These are phyloP conservation scores for Picea engelmannii DNA, from an alignment of 83 land plant genomes.

Conservation along the genomic window DNA sequence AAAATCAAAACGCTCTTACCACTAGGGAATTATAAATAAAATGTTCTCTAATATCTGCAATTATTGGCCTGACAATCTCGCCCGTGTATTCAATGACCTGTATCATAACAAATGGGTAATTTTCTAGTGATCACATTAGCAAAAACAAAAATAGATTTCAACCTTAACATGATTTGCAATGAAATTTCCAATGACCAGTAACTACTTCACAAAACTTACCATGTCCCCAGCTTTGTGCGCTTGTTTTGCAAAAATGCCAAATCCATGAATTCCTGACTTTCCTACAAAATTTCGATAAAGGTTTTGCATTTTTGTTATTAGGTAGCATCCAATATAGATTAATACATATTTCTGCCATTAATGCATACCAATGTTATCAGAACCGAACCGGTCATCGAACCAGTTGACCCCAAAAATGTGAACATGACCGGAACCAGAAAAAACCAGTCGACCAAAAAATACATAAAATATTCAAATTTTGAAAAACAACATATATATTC, in stretches of 20 bases:
- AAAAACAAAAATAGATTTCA: neutral
- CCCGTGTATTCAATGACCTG: slow-evolving; percentile 97
- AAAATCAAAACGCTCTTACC: slow-evolving; percentile 44
- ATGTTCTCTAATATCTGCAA: slow-evolving; percentile 90
- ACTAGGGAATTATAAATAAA: slow-evolving; percentile 91
- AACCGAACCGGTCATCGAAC: too few species aligned
- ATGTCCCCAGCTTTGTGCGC: slow-evolving; percentile 93
- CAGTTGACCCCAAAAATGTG: too few species aligned
- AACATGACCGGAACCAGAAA: too few species aligned
- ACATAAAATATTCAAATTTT: too few species aligned
- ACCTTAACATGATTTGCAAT: neutral
- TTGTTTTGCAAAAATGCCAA: slow-evolving; percentile 89
- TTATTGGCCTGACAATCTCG: slow-evolving; percentile 84
- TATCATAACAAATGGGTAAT: slow-evolving; percentile 7
- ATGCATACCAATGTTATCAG: neutral
- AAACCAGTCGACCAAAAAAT: too few species aligned
- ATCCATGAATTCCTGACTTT: slow-evolving; percentile 96
- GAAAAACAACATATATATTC: too few species aligned
- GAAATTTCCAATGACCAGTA: neutral
- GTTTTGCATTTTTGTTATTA: neutral
- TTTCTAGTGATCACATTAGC: neutral
- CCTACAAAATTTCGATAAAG: slow-evolving; percentile 36
- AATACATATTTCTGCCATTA: neutral
- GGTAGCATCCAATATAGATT: neutral
- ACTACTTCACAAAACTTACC: slow-evolving; percentile 40